A percentile compares a stretch with the other conserved stretches of the same genome.
Conservation (phyloP, 139 green algal genomes). For the Chlorella sorokiniana region DNA sequence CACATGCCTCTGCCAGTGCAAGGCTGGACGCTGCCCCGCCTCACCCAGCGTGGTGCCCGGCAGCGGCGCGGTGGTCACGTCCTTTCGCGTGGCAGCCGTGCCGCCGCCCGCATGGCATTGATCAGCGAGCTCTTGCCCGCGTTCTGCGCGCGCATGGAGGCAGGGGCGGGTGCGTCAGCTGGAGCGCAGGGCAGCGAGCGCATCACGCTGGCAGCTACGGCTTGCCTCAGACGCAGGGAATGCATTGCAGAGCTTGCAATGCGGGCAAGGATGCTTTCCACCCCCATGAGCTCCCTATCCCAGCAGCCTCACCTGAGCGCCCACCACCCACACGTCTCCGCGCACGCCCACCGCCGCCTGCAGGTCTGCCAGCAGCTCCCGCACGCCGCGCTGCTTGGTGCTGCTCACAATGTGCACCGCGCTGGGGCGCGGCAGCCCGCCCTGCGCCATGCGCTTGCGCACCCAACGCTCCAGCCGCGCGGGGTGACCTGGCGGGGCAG, state of each 20-base stretch:
- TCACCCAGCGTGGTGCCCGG: slow-evolving; percentile 93
- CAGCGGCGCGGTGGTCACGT: slow-evolving; percentile 83
- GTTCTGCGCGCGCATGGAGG: slow-evolving; percentile 58
- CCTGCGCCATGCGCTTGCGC: slow-evolving; percentile 54
- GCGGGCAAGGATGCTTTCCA: too few relatives aligned
- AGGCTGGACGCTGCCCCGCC: too few relatives aligned
- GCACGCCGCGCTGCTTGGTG: slow-evolving; percentile 54
- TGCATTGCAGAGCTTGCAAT: too few relatives aligned
- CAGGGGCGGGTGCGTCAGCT: neutral
- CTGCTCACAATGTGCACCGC: slow-evolving; percentile 70
- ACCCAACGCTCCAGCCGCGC: slow-evolving; percentile 67
- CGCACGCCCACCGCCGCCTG: slow-evolving; percentile 56
- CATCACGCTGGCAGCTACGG: too few relatives aligned
- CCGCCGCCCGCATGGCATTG: slow-evolving; percentile 77
- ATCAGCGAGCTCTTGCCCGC: slow-evolving; percentile 97
- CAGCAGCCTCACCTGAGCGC: slow-evolving; percentile 30
- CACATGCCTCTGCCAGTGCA: neutral
- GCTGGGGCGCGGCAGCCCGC: slow-evolving; percentile 57
- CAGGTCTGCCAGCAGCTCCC: slow-evolving; percentile 55
- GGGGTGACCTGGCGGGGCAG: slow-evolving; percentile 68
- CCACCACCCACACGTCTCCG: slow-evolving; percentile 95
- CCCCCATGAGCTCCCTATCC: neutral
- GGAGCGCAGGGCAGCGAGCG: neutral
- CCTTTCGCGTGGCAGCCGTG: slow-evolving; percentile 45
- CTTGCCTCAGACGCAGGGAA: too few relatives aligned